phyloP scores from a whole-genome alignment of 2,329 filamentous ascomycete species.

The Paraphoma sp. region DNA sequence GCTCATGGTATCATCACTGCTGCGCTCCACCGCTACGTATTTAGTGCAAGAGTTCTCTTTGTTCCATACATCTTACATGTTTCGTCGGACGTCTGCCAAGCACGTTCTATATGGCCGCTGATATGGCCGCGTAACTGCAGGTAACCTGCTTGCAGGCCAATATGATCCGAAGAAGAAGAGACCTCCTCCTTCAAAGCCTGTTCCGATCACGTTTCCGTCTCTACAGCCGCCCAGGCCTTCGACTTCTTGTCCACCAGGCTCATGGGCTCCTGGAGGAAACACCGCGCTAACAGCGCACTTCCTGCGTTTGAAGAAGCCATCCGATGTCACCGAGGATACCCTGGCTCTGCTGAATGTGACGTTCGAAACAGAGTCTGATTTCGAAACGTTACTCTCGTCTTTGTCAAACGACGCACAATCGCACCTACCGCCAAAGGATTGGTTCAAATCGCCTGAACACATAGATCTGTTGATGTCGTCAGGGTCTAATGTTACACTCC shows the following conservation, averaged over 20 bases:
- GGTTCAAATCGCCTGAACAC: slow-evolving; percentile 36
- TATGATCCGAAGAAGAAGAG: slow-evolving; percentile 51
- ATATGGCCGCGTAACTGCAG: slow-evolving; percentile 33
- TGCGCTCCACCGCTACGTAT: slow-evolving; percentile 13
- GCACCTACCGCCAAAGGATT: slow-evolving; percentile 49
- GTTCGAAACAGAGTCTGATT: slow-evolving; percentile 43
- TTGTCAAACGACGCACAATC: slow-evolving; percentile 41
- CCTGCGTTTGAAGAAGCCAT: slow-evolving; percentile 48
- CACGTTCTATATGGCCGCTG: slow-evolving; percentile 37
- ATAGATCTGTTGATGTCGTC: slow-evolving; percentile 31
- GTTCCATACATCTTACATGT: slow-evolving; percentile 32
- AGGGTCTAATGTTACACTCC: slow-evolving; percentile 33
- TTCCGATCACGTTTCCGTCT: slow-evolving; percentile 60
- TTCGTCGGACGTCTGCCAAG: slow-evolving; percentile 30
- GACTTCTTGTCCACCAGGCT: slow-evolving; percentile 23
- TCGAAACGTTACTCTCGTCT: slow-evolving; percentile 49
- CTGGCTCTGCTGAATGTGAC: slow-evolving; percentile 53
- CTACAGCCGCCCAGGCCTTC: slow-evolving; percentile 49
- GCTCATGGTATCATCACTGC: background rate
- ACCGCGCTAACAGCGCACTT: slow-evolving; percentile 54
- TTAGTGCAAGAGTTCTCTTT: slow-evolving; percentile 22
- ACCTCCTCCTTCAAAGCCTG: slow-evolving; percentile 56
- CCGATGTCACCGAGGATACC: slow-evolving; percentile 50
- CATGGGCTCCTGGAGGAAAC: slow-evolving; percentile 45
- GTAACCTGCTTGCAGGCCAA: slow-evolving; percentile 46